Evolutionary conservation across 192 early-diverging fungal genomes (phyloP).

Genomic region (Backusella tuberculispora): DNA sequence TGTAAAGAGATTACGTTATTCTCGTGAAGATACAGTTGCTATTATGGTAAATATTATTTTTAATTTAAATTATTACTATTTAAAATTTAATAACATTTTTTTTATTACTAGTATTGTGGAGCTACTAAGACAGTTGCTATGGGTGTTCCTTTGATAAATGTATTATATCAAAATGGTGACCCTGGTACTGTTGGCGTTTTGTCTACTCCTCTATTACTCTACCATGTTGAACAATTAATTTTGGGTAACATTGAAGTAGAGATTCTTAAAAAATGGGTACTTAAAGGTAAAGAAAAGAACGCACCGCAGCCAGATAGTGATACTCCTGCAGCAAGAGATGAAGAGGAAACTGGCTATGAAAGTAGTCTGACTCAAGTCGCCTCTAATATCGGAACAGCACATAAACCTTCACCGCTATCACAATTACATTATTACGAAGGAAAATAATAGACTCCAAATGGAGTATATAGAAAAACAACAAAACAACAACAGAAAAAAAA

Average conservation of each 20-base stretch:
- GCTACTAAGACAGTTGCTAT: constrained; percentile 78
- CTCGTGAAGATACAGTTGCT: constrained; percentile 62
- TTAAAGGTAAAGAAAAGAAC: constrained; percentile 26
- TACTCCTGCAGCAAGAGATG: constrained; percentile 6
- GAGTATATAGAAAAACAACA: neutral
- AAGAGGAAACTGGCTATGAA: constrained; percentile 10
- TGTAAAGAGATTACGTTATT: constrained; percentile 34
- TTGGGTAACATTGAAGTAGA: constrained; percentile 62
- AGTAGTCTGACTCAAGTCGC: constrained; percentile 12
- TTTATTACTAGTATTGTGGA: constrained; percentile 56
- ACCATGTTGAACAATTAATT: constrained; percentile 74
- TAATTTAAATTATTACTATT: constrained; percentile 1
- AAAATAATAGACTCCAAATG: neutral
- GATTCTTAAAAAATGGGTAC: constrained; percentile 60
- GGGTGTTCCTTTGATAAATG: constrained; percentile 76
- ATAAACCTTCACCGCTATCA: constrained; percentile 12
- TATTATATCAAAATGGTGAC: constrained; percentile 56
- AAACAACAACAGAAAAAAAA: neutral
- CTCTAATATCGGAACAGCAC: neutral
- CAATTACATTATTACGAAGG: constrained; percentile 2
- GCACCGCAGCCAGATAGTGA: neutral
- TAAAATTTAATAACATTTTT: neutral
- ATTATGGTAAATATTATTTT: constrained; percentile 47
- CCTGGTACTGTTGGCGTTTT: constrained; percentile 60
- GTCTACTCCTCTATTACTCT: constrained; percentile 67